Evolutionary conservation across 345 rosid species (phyloP).

Genomic region (Arabidopsis suecica): DNA sequence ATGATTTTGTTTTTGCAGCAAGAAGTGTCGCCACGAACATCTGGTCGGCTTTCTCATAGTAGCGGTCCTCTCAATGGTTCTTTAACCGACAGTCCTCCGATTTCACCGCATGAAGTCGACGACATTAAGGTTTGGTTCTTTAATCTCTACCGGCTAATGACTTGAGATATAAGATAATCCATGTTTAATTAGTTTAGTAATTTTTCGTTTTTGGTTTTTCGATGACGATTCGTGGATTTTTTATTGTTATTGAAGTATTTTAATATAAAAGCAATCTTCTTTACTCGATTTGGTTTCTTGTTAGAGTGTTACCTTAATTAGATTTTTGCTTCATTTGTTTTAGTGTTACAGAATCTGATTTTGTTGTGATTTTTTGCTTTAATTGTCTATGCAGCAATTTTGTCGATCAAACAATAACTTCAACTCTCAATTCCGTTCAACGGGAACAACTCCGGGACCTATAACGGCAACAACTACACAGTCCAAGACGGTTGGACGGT

Average conservation of each 20-base stretch:
- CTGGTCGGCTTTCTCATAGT: slow-evolving; percentile 88
- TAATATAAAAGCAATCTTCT: neutral
- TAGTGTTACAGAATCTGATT: neutral
- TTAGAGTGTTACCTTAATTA: neutral
- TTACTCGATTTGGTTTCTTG: slow-evolving; percentile 21
- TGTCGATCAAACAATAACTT: slow-evolving; percentile 56
- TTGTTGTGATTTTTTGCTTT: neutral
- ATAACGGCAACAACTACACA: slow-evolving; percentile 47
- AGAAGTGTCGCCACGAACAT: slow-evolving; percentile 83
- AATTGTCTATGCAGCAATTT: slow-evolving; percentile 50
- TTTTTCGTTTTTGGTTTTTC: neutral
- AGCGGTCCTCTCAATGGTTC: slow-evolving; percentile 84
- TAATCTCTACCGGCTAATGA: neutral
- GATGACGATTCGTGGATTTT: slow-evolving; percentile 1
- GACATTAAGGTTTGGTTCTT: slow-evolving; percentile 61
- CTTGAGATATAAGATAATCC: neutral
- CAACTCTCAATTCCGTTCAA: slow-evolving; percentile 49
- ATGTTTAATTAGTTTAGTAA: neutral
- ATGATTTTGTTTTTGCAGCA: slow-evolving; percentile 55
- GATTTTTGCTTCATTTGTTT: neutral
- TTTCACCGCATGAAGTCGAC: slow-evolving; percentile 82
- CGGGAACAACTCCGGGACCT: slow-evolving; percentile 39
- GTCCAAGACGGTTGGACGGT: slow-evolving; percentile 88
- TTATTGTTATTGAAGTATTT: neutral
- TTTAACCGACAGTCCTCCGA: slow-evolving; percentile 93